Percentiles rank a stretch among this genome's conserved stretches.
These are phyloP conservation scores for Narthecium ossifragum DNA, from an alignment of 106 monocot species.

Conservation along the genomic window DNA sequence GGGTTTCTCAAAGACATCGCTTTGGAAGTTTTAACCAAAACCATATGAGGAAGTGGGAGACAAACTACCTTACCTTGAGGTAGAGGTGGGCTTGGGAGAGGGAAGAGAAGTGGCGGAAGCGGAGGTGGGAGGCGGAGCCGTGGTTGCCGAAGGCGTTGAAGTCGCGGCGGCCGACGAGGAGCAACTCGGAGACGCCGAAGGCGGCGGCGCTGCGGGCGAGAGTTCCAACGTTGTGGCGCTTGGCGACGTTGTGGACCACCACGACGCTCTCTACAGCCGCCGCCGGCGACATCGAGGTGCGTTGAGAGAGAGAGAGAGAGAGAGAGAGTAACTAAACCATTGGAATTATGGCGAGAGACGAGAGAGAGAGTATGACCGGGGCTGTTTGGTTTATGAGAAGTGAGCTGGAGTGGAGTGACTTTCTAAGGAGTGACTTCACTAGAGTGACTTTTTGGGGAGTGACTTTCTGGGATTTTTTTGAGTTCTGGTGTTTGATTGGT, in stretches of 20 bases:
- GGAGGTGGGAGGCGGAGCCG: conserved; percentile 75
- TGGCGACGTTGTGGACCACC: conserved; percentile 96
- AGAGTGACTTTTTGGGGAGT: too few species aligned
- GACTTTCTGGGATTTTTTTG: too few species aligned
- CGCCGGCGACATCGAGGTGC: conserved; percentile 13
- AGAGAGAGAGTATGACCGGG: too few species aligned
- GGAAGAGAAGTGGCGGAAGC: conserved; percentile 79
- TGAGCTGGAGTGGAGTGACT: too few species aligned
- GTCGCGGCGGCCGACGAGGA: conserved; percentile 92
- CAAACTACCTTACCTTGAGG: conserved; percentile 78
- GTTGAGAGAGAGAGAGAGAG: not conserved
- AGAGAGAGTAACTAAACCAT: not conserved
- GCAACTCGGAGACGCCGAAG: conserved; percentile 85
- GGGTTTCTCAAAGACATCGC: too few species aligned
- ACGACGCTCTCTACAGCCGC: conserved; percentile 45
- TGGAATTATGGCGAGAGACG: too few species aligned
- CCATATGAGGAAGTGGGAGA: too few species aligned
- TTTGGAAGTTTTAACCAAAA: too few species aligned
- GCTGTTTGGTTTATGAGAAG: too few species aligned
- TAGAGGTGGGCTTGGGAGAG: conserved; percentile 53
- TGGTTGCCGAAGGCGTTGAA: conserved; percentile 98
- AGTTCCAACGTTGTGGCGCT: conserved; percentile 97
- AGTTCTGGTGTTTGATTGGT: too few species aligned
- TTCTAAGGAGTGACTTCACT: too few species aligned
- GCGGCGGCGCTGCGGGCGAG: conserved; percentile 88